Evolutionary conservation across 768 basidiomycete genomes (phyloP), one percentile per base, ranked within the genome.

Genomic region (Lactifluus echinatus): DNA sequence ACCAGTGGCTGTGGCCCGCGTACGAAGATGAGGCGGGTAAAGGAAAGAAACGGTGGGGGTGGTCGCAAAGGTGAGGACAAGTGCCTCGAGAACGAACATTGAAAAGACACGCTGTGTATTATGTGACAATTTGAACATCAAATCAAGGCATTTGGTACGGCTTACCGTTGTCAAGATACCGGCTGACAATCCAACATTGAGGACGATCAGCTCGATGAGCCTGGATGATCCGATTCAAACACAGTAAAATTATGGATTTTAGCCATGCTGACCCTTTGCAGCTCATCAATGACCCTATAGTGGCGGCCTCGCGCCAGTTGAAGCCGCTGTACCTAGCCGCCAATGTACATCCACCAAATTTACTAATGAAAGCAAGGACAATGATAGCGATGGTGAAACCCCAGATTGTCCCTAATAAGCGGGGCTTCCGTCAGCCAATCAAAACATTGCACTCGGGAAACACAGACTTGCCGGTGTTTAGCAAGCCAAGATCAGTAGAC

Each of bases 211-310:
- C 66, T 96, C 94, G 10, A 97, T 88, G 4, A 96, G 76, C 23
- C 87, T 89, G 49, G 34, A 17, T 50, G n/a, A 44, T 8, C 12
- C 6, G 15, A 2, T 37, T 50, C 31, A 50, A 36, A 7, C 5
- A 39, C 6, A 43, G 21, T 11, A n/a, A 1, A 24, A 24, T 21
- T 21, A 10, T n/a, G 1, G 8, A 2, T 31, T 4, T 48, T 53
- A 24, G 10, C 17, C 37, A 28, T 53, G 50, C 75, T 34, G 56
- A 87, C 87, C 92, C 93, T 77, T 98, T 94, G 67, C 93, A 95
- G 66, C 85, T 89, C 94, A 99, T 97, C 50, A 98, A 69, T 14
- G 88, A 84, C 0, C 96, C 96, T 50, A 97, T 85, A 0, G 93
- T 84, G 34, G 82, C 76, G 0, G 86, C 72, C 66, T 98, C 95